Evolutionary conservation across 306 rosid species (phyloP).

Genomic region (Quercus ilex): DNA sequence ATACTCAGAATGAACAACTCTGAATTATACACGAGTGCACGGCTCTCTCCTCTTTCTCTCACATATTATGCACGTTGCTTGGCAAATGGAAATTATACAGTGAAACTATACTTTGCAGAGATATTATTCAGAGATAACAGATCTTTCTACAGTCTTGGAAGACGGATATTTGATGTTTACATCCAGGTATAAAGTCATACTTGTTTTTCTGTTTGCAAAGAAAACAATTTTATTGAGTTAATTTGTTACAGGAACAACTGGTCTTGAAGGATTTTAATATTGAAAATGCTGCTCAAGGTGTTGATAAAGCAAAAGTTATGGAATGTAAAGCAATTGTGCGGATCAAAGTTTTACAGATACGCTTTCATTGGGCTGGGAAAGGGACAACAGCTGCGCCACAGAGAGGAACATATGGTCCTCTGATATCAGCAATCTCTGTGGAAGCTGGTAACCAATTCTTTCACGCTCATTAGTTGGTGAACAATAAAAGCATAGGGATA

Average conservation of each 20-base stretch:
- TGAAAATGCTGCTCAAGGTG: constrained; percentile 31
- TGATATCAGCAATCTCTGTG: constrained; percentile 58
- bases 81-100: constrained; percentile 60
- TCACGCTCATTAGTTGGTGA: neutral
- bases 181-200: constrained; percentile 45
- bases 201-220: neutral
- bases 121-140: constrained; percentile 41
- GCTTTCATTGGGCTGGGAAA: constrained; percentile 67
- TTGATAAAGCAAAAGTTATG: constrained; percentile 34
- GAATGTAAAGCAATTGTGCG: constrained; percentile 33
- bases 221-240: constrained; percentile 11
- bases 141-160: constrained; percentile 54
- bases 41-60: constrained; percentile 48
- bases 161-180: constrained; percentile 57
- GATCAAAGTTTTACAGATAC: constrained; percentile 37
- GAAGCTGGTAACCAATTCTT: constrained; percentile 41
- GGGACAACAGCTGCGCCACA: constrained; percentile 53
- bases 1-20: constrained; percentile 24
- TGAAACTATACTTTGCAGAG: constrained; percentile 58
- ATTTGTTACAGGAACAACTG: constrained; percentile 35
- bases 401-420: constrained; percentile 58
- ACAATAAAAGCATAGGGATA: neutral
- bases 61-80: constrained; percentile 60
- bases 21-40: constrained; percentile 42
- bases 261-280: constrained; percentile 48